These are phyloP conservation scores for Aegilops sharonensis DNA, from an alignment of 176 grass and related monocot genomes.

Conservation along the genomic window DNA sequence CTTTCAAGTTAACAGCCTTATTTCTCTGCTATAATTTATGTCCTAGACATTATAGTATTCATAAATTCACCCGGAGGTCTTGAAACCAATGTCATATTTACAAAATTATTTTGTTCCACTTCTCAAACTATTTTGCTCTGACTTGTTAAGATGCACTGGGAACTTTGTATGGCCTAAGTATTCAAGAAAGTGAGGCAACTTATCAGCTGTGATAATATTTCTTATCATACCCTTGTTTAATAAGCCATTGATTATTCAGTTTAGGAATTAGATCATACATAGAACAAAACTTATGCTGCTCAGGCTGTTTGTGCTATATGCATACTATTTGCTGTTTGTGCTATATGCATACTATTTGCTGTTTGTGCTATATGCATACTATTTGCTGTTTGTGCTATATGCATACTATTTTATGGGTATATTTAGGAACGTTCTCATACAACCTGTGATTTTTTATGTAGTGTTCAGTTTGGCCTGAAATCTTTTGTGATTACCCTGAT, in stretches of 20 bases:
- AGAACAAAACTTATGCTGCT: background rate
- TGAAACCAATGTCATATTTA: background rate
- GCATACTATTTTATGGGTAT: background rate
- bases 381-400: background rate
- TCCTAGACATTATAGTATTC: background rate
- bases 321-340: too few relatives aligned
- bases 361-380: background rate
- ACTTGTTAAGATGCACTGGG: background rate
- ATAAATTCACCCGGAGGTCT: background rate
- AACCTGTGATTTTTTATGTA: background rate
- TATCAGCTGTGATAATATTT: background rate
- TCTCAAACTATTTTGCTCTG: background rate
- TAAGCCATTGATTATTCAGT: background rate
- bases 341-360: too few relatives aligned
- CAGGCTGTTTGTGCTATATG: background rate
- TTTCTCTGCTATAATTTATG: background rate
- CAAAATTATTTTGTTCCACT: background rate
- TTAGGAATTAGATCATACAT: background rate
- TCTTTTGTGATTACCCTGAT: background rate
- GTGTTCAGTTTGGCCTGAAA: background rate
- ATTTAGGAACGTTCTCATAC: background rate
- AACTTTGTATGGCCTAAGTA: background rate
- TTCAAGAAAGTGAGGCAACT: background rate
- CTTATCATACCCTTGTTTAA: background rate
- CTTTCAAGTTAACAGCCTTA: background rate